Conservation (phyloP, 257 asterid species). For the Asclepias syriaca region DNA sequence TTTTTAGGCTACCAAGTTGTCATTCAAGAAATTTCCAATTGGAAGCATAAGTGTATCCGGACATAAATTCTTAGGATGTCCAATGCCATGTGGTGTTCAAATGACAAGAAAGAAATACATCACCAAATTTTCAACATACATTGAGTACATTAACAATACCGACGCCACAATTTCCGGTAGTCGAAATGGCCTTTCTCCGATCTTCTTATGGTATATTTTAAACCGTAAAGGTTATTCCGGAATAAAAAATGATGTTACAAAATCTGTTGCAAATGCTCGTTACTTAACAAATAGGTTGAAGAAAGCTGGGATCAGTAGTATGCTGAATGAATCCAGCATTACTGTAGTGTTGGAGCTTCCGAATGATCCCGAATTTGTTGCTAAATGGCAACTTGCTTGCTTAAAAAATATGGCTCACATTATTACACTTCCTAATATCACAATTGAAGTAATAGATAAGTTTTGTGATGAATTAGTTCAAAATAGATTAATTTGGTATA, state of each 20-base stretch:
- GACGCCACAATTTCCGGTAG: conserved; percentile 30
- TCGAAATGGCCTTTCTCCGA: conserved; percentile 21
- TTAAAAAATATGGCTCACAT: no score
- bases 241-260: conserved; percentile 11
- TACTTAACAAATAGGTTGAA: conserved; percentile 20
- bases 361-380: conserved; percentile 12
- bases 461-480: no score
- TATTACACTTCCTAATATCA: no score
- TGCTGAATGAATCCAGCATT: conserved; percentile 23
- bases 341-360: conserved; percentile 27
- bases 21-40: conserved; percentile 24
- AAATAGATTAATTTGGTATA: no score
- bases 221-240: conserved; percentile 18
- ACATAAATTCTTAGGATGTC: conserved; percentile 30
- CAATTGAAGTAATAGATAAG: no score
- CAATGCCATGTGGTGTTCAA: conserved; percentile 35
- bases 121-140: conserved; percentile 13
- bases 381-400: no score
- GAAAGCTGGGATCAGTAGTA: conserved; percentile 18
- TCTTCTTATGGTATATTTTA: conserved; percentile 25
- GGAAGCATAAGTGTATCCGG: conserved; percentile 31
- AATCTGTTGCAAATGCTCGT: conserved; percentile 16
- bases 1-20: conserved; percentile 10
- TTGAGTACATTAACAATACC: conserved; percentile 18
- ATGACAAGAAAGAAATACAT: conserved; percentile 18